Evolutionary conservation across 306 rosid species (phyloP).

Genomic region (Myrica gale): DNA sequence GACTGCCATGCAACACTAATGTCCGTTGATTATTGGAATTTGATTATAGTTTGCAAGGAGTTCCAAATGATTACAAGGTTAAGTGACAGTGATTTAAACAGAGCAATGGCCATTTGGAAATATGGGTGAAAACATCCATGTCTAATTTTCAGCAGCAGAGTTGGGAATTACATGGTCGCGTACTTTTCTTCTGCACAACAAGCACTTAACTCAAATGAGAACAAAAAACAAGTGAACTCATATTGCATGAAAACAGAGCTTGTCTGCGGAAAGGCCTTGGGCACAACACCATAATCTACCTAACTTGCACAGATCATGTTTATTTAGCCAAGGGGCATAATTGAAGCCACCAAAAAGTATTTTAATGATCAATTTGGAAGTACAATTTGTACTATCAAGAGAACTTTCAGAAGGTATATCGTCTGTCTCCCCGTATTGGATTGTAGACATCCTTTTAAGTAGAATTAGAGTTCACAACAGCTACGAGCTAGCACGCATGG

Average conservation of each 20-base stretch:
- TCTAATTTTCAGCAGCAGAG: slow-evolving; percentile 6
- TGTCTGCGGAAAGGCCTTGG: background rate
- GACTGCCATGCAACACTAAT: background rate
- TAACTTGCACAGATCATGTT: background rate
- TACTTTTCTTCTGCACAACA: background rate
- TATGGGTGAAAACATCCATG: slow-evolving; percentile 4
- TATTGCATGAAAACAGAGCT: background rate
- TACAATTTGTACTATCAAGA: background rate
- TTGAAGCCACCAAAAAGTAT: background rate
- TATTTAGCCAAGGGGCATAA: background rate
- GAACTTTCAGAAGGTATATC: background rate
- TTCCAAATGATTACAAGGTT: slow-evolving; percentile 6
- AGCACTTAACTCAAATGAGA: background rate
- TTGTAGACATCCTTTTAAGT: background rate
- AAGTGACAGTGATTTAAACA: slow-evolving; percentile 7
- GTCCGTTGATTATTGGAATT: background rate
- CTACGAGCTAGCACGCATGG: background rate
- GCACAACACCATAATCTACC: background rate
- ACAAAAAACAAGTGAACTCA: background rate
- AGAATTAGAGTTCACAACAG: background rate
- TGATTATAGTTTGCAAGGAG: background rate
- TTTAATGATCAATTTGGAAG: background rate
- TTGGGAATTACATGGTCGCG: background rate
- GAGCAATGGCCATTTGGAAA: background rate
- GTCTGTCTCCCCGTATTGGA: background rate